Conservation (phyloP, 257 asterid genomes). For the Verbascum thapsus region DNA sequence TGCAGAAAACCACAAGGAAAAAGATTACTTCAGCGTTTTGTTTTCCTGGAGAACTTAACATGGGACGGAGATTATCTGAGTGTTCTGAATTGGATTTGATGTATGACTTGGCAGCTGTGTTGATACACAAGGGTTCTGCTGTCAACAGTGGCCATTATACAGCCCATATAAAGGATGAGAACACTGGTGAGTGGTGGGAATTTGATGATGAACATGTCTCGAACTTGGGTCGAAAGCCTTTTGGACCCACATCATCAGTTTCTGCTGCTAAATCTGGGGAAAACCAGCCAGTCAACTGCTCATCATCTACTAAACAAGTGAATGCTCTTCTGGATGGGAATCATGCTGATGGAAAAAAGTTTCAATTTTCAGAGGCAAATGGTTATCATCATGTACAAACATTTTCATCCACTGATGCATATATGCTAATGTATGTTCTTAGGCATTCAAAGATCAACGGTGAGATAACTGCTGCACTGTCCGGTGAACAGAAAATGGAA, state of each 20-base stretch:
- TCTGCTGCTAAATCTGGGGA: slow-evolving; percentile 53
- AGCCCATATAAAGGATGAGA: slow-evolving; percentile 86
- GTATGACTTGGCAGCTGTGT: slow-evolving; percentile 92
- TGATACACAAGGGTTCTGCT: slow-evolving; percentile 97
- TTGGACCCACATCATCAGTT: slow-evolving; percentile 61
- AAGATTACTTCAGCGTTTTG: slow-evolving; percentile 87
- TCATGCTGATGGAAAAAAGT: slow-evolving; percentile 37
- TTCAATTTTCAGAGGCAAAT: slow-evolving; percentile 43
- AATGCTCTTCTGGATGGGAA: slow-evolving; percentile 46
- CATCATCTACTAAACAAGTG: slow-evolving; percentile 43
- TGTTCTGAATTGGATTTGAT: slow-evolving; percentile 56
- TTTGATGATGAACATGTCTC: slow-evolving; percentile 94
- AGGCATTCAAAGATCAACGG: slow-evolving; percentile 44
- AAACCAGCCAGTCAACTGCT: slow-evolving; percentile 42
- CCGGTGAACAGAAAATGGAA: slow-evolving; percentile 41
- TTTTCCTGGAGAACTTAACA: slow-evolving; percentile 80
- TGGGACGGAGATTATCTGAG: slow-evolving; percentile 71
- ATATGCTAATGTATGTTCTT: slow-evolving; percentile 88
- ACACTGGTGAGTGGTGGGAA: slow-evolving; percentile 95
- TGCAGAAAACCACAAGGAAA: slow-evolving; percentile 92
- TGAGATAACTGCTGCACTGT: slow-evolving; percentile 28
- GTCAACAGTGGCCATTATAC: slow-evolving; percentile 95
- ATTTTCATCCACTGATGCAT: slow-evolving; percentile 91
- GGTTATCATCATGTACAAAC: slow-evolving; percentile 47
- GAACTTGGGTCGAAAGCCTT: slow-evolving; percentile 78